phyloP scores from a whole-genome alignment of 495 filamentous ascomycete genomes.

The Xylaria sp. region DNA sequence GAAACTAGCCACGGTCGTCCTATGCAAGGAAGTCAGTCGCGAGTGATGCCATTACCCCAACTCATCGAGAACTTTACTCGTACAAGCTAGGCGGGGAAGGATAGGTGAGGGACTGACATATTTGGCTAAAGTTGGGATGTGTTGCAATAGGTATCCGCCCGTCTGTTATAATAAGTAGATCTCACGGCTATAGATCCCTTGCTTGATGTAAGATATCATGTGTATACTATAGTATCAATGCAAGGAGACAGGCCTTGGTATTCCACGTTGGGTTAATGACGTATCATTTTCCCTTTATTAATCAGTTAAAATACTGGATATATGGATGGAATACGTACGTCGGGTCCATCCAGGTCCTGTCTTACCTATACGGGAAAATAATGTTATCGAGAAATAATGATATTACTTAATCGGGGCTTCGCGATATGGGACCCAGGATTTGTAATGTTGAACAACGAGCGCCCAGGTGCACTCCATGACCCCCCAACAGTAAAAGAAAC shows the following conservation, averaged over 20 bases:
- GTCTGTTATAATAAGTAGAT: background rate
- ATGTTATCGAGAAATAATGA: background rate
- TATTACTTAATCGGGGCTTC: constrained; percentile 7
- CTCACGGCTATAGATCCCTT: background rate
- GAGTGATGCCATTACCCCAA: background rate
- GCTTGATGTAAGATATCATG: too few relatives aligned
- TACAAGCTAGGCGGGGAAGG: background rate
- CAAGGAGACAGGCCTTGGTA: background rate
- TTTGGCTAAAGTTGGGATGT: background rate
- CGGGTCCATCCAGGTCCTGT: too few relatives aligned
- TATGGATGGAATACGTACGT: too few relatives aligned
- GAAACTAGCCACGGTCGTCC: constrained; percentile 29
- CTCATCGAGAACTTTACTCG: background rate
- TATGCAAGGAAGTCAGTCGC: background rate
- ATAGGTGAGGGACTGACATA: constrained; percentile 7
- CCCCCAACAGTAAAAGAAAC: background rate
- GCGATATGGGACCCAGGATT: background rate
- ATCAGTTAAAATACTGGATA: too few relatives aligned
- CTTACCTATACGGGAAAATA: too few relatives aligned
- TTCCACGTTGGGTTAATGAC: background rate
- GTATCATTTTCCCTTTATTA: background rate
- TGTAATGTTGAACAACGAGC: background rate
- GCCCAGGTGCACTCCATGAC: background rate
- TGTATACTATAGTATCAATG: too few relatives aligned
- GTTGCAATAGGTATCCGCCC: background rate